Evolutionary conservation across 2,329 filamentous ascomycete genomes (phyloP), one percentile per base, ranked within the genome.

Genomic region (Cercospora sp.): DNA sequence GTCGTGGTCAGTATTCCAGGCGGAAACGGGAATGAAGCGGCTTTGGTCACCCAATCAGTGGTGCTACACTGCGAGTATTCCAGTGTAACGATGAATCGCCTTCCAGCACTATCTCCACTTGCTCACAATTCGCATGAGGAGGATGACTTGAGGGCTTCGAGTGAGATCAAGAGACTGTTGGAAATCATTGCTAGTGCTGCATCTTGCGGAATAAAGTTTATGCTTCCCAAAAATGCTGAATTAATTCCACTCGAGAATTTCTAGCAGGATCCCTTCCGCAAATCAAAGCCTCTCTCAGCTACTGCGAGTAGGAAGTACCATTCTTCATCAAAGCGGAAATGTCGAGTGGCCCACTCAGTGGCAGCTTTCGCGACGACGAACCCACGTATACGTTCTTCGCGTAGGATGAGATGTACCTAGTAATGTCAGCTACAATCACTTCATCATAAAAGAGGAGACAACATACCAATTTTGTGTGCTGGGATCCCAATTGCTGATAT

Each of bases 401-500:
- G 23, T 69, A 59, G 28, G 55, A 59, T 59, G 55, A 59, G 18
- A 59, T 59, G 3, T 20, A 33, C 55, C 55, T 59, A 30, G 6
- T 7, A 2, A n/a, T 13, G 18, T 59, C 16, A 59, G 55, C 31
- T 58, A 3, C 7, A n/a, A 8, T 42, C 36, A 42, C 16, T 42
- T 39, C 36, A n/a, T n/a, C 36, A n/a, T 10, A n/a, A 42, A 6
- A n/a, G 16, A n/a, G 1, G 31, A 12, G 9, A 20, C 8, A 23
- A 59, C 55, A n/a, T 23, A 59, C 71, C 94, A 97, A 58, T 73
- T 55, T 68, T 73, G 72, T 31, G 65, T 66, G 3, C 58, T 65
- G 12, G 71, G 69, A 55, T 73, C 70, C 73, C 73, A 75, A 20
- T 63, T 64, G 39, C 71, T 72, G 5, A 75, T 23, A 69, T 75